Evolutionary conservation across 2,329 filamentous ascomycete genomes (phyloP), one percentile per base, ranked within the genome.

Genomic region (Alternaria gaisen): DNA sequence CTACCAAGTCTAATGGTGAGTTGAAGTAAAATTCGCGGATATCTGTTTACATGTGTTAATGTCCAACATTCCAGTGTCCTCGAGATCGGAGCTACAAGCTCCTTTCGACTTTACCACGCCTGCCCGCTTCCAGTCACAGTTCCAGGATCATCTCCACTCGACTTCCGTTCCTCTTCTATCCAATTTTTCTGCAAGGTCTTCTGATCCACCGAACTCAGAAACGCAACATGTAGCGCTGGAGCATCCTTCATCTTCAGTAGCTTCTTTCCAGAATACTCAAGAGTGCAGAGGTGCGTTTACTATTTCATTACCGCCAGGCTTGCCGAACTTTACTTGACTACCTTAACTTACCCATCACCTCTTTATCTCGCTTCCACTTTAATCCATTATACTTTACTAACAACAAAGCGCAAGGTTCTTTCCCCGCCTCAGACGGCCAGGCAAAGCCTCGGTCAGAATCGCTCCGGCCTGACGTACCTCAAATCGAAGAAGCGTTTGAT

Each of bases 61-160:
- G 18, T 7, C 36, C 22, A 14, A 16, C 7, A 5, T 7, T 16
- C n/a, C 24, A 57, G 58, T 9, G 28, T 48, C 55, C 26, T 34
- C 22, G 11, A 30, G n/a, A 24, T 46, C 46, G 16, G 22, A 40
- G 7, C 56, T 52, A 18, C 56, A 62, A 36, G 58, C 61, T 4
- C 50, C 64, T 1, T 66, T 60, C 20, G 56, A 44, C 11, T 30
- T 53, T 5, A 38, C 10, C 5, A 40, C 44, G 10, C 53, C 55
- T 36, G 42, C 34, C 47, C 26, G 47, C 11, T 28, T 51, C 18
- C 42, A 53, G 36, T 18, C 32, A 40, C 9, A 30, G 18, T 38
- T 34, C 40, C 48, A 56, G 8, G 28, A 42, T 24, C 47, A 42
- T 40, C 42, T 56, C 9, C n/a, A 41, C 8, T 56, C 56, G 11